phyloP scores from a whole-genome alignment of 2,329 filamentous ascomycete genomes.

The Microsporum ferrugineum region DNA sequence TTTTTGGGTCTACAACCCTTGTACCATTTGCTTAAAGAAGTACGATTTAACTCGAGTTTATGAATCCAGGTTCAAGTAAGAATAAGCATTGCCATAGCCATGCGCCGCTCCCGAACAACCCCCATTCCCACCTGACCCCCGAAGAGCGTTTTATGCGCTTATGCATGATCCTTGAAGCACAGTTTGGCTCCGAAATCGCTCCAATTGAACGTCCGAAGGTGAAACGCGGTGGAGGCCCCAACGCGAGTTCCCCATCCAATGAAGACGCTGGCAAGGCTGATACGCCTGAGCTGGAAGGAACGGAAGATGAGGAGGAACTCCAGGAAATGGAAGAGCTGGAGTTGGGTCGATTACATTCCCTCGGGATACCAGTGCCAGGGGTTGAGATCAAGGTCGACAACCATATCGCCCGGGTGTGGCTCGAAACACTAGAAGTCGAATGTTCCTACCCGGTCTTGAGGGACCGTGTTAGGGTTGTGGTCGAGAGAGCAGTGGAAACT shows the following conservation, averaged over 20 bases:
- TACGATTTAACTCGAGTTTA: conserved; percentile 9
- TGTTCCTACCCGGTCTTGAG: conserved; percentile 65
- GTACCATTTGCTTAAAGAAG: background rate
- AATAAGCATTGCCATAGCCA: conserved; percentile 44
- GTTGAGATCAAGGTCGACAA: conserved; percentile 80
- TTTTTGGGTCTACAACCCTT: background rate
- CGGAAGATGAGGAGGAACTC: conserved; percentile 30
- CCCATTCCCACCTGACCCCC: conserved; percentile 59
- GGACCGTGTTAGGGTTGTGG: conserved; percentile 76
- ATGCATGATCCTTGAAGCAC: conserved; percentile 91
- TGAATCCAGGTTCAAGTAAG: conserved; percentile 44
- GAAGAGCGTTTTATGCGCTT: conserved; percentile 72
- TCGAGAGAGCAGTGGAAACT: conserved; percentile 80
- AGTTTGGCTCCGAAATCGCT: conserved; percentile 78
- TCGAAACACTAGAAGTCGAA: conserved; percentile 85
- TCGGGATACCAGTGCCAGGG: conserved; percentile 85
- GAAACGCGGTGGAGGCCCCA: conserved; percentile 13
- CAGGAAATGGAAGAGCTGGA: conserved; percentile 53
- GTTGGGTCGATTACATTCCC: conserved; percentile 63
- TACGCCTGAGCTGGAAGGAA: conserved; percentile 18
- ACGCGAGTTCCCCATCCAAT: conserved; percentile 17
- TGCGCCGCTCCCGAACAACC: conserved; percentile 45
- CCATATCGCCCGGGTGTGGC: conserved; percentile 76
- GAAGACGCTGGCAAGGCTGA: conserved; percentile 17
- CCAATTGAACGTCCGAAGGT: conserved; percentile 58